Base-by-base conservation (phyloP, 1,139 yeast species). In the Wickerhamomyces sp. region DNA sequence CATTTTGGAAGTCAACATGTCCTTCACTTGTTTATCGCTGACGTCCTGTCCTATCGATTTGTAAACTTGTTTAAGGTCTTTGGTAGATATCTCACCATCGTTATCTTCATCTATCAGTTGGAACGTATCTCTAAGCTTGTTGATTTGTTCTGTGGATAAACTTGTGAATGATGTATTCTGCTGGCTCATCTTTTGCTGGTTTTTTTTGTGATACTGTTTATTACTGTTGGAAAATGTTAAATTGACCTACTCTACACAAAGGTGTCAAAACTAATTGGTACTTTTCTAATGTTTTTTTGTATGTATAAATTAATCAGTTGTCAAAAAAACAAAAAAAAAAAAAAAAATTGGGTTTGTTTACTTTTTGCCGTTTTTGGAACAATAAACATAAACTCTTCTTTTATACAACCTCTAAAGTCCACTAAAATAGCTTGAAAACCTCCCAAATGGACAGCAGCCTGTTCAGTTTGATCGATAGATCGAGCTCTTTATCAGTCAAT, bases 21-120 rank as follows among this genome's bases (percentile, higher is more conserved):
- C 38, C 1, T 59, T 51, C 23, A 83, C 50, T 51, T 75, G 72
- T 0, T 58, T 58, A 12, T 61, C 61, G 5, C 61, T 52, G 13
- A 56, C 45, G 2, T 52, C 49, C n/a, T 67, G 60, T 51, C 58
- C 87, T 62, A 62, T 69, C 34, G 61, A 77, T 51, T 70, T 64
- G 47, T 80, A 70, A 39, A 84, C 65, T 26, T 71, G 69, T 27
- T 63, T 62, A 42, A 89, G 54, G 54, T 89, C 96, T 2, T 62
- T 63, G 18, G 62, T 56, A 1, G 82, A 66, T 31, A 89, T 76
- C 9, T 60, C 53, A 2, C 91, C 87, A 49, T 87, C 91, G 25
- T 85, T 78, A 42, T 88, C 93, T 25, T 85, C 85, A 52, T 89
- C 97, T n/a, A 89, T 75, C 47, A 87, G 58, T 23, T 70, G 64